Percentiles rank a stretch among this genome's conserved stretches.
Evolutionary conservation across 75 land plant species (phyloP).

Genomic region (Pinus tabuliformis): DNA sequence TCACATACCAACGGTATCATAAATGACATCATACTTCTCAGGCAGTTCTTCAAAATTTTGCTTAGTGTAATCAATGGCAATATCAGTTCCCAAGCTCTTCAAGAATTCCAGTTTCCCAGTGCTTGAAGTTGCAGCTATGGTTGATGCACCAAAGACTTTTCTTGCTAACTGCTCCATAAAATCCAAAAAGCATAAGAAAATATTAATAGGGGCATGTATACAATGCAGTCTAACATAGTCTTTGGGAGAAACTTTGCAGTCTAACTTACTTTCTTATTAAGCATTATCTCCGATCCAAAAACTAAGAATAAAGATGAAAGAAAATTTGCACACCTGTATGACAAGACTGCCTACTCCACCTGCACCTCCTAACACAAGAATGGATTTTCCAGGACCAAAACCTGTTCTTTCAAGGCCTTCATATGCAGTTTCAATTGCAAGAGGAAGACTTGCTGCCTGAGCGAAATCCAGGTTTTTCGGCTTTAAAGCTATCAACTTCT

Average conservation of each 20-base stretch:
- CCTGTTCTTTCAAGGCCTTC: slow-evolving; percentile 77
- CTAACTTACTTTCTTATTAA: background rate
- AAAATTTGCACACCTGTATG: slow-evolving; percentile 53
- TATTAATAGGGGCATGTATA: background rate
- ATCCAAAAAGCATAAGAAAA: background rate
- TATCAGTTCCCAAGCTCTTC: slow-evolving; percentile 77
- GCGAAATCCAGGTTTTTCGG: slow-evolving; percentile 78
- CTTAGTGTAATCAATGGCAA: slow-evolving; percentile 80
- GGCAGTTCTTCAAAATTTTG: slow-evolving; percentile 75
- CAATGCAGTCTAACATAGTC: background rate
- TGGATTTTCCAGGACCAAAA: slow-evolving; percentile 72
- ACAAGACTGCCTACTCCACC: slow-evolving; percentile 86
- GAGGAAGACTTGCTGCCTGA: slow-evolving; percentile 81
- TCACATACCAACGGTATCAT: slow-evolving; percentile 82
- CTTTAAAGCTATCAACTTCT: slow-evolving; percentile 74
- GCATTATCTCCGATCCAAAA: background rate
- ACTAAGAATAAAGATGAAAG: background rate
- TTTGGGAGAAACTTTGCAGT: background rate
- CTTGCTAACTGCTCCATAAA: slow-evolving; percentile 63
- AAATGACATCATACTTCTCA: slow-evolving; percentile 84
- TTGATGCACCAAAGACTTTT: slow-evolving; percentile 74
- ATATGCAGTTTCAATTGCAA: slow-evolving; percentile 78
- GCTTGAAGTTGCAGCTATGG: slow-evolving; percentile 81
- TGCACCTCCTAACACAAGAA: slow-evolving; percentile 87
- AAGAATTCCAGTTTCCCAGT: slow-evolving; percentile 65